phyloP scores from a whole-genome alignment of 108 stramenopile genomes.

The Nitzschia sp. region DNA sequence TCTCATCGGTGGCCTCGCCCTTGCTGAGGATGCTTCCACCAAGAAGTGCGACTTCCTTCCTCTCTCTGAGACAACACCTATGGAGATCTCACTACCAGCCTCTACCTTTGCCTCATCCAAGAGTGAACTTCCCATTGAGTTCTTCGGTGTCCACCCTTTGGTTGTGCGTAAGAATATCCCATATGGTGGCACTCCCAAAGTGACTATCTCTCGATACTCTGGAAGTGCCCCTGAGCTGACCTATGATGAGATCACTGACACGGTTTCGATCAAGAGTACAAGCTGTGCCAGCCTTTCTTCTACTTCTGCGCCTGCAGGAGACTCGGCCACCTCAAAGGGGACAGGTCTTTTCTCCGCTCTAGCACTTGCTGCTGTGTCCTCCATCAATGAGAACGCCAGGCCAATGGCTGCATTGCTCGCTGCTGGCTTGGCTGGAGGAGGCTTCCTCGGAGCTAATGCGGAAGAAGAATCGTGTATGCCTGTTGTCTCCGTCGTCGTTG shows the following conservation, averaged over 20 bases:
- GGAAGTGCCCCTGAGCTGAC: background rate
- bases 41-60: slow-evolving; percentile 13
- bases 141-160: slow-evolving; percentile 4
- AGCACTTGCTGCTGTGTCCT: background rate
- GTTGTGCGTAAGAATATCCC: background rate
- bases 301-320: background rate
- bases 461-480: slow-evolving; percentile 22
- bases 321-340: background rate
- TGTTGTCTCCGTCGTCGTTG: slow-evolving; percentile 23
- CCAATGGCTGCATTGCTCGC: background rate
- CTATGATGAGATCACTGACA: slow-evolving; percentile 1
- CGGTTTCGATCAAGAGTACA: slow-evolving; percentile 2
- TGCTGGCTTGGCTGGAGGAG: background rate
- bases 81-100: background rate
- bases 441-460: slow-evolving; percentile 4
- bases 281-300: background rate
- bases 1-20: background rate
- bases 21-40: background rate
- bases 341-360: background rate
- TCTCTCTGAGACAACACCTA: background rate
- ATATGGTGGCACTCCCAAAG: slow-evolving; percentile 7
- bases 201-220: slow-evolving; percentile 6
- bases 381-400: background rate
- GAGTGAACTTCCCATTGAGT: slow-evolving; percentile 10
- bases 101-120: background rate